Evolutionary conservation across 805 yeast genomes (phyloP).

Genomic region (Spathaspora hagerdaliae): DNA sequence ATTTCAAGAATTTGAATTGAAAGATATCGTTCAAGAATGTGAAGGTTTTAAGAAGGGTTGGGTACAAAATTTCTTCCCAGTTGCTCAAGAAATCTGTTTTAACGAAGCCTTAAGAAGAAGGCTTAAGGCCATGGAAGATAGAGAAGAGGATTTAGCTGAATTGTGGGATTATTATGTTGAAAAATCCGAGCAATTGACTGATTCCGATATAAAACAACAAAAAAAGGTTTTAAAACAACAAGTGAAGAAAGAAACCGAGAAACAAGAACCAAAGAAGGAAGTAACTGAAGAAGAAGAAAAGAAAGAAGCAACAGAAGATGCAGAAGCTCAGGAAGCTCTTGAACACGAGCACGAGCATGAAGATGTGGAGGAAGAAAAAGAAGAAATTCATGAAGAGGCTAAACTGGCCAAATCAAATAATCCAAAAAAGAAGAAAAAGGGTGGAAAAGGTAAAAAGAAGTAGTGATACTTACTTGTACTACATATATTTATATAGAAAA

Average conservation of each 20-base stretch:
- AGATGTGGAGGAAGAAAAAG: background rate
- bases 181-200: conserved; percentile 8
- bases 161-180: conserved; percentile 31
- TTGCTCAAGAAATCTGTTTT: conserved; percentile 85
- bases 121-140: conserved; percentile 40
- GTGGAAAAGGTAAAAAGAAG: conserved; percentile 4
- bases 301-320: conserved; percentile 1
- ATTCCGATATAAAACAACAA: background rate
- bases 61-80: conserved; percentile 71
- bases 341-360: background rate
- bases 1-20: conserved; percentile 75
- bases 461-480: background rate
- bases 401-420: background rate
- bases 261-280: conserved; percentile 1
- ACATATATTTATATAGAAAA: too few relatives aligned
- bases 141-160: conserved; percentile 27
- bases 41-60: conserved; percentile 72
- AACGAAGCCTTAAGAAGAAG: conserved; percentile 89
- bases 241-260: conserved; percentile 1
- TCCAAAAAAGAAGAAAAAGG: conserved; percentile 8
- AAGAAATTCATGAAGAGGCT: conserved; percentile 1
- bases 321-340: background rate
- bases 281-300: conserved; percentile 1
- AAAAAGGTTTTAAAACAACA: conserved; percentile 3
- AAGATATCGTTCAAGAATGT: conserved; percentile 72